A percentile compares a stretch with the other conserved stretches of the same genome.
phyloP scores from a whole-genome alignment of 352 stramenopile genomes.

The Pythium graminicola region DNA sequence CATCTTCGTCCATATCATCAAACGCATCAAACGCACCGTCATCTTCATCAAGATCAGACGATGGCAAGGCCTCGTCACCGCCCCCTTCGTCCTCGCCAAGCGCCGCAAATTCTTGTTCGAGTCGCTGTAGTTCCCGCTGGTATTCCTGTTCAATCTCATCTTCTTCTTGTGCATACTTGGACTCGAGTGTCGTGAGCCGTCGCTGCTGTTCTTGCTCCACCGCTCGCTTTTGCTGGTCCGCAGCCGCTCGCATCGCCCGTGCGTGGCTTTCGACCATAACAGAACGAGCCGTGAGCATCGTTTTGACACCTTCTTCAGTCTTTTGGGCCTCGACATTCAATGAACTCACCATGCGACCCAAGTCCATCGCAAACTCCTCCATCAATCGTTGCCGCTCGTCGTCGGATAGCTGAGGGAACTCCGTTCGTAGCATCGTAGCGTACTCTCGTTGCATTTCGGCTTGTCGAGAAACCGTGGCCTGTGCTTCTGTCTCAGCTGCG shows the following conservation, averaged over 20 bases:
- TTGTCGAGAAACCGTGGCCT: conserved; percentile 11
- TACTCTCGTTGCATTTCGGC: conserved; percentile 36
- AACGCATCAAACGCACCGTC: conserved; percentile 1
- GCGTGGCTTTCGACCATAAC: conserved; percentile 13
- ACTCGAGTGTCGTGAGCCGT: conserved; percentile 38
- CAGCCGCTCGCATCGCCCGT: background rate
- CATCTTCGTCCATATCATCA: conserved; percentile 6
- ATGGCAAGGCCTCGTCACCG: background rate
- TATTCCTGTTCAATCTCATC: conserved; percentile 25
- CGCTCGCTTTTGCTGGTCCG: conserved; percentile 19
- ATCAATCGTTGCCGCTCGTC: conserved; percentile 46
- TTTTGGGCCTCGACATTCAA: conserved; percentile 45
- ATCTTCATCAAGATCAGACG: background rate
- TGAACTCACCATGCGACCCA: conserved; percentile 37
- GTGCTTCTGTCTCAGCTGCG: conserved; percentile 11
- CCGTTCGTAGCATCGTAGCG: conserved; percentile 28
- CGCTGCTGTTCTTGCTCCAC: conserved; percentile 54
- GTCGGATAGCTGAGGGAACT: conserved; percentile 35
- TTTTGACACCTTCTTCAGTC: conserved; percentile 33
- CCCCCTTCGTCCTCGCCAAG: background rate
- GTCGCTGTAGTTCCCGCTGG: conserved; percentile 20
- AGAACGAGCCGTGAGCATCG: conserved; percentile 26
- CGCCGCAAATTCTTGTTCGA: conserved; percentile 19
- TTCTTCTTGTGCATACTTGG: conserved; percentile 37
- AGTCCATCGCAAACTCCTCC: conserved; percentile 44